Evolutionary conservation across 331 rosid species (phyloP), one percentile per base, ranked within the genome.

Genomic region (Dryas integrifolia): DNA sequence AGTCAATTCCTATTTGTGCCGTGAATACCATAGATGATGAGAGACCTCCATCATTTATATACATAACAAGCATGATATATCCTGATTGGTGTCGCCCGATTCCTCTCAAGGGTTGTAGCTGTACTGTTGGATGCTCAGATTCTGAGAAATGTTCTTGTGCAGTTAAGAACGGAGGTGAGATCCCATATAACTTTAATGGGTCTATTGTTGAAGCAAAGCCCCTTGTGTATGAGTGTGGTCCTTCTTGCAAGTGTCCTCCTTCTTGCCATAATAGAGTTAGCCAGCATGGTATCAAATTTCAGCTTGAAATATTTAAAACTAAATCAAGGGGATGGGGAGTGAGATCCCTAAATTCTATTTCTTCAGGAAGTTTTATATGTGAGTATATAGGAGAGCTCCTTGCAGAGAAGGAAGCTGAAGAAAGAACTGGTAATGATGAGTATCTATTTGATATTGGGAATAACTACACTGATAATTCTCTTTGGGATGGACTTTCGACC

Each of bases 351-450:
- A 87, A 87, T 85, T 92, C 92, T 57, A 90, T 90, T 55, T 80
- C 98, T 71, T 92, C 97, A 0, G 98, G 98, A 75, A 87, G 97
- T 78, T 92, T 87, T 79, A 87, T 90, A 61, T 92, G 98, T 2
- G 96, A 92, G 77, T 92, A 90, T 77, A 75, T 90, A 46, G 98
- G 98, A 77, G 97, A 92, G 88, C 88, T 92, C 76, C 92, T 92
- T 65, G 89, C 86, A 58, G 98, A 88, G 30, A 87, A 75, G 84
- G 97, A 90, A 71, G 98, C 97, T 3, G 97, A 92, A 53, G 81
- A 79, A 77, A 86, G 97, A 78, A 76, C 92, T 5, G 92, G 97
- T 35, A 88, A 86, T 26, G 98, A 90, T 69, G 97, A 92, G 80
- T 92, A 92, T 85, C 85, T 92, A 71, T 92, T 92, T 67, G 97